phyloP scores from a whole-genome alignment of 768 basidiomycete species.

The Royoungia palumana region DNA sequence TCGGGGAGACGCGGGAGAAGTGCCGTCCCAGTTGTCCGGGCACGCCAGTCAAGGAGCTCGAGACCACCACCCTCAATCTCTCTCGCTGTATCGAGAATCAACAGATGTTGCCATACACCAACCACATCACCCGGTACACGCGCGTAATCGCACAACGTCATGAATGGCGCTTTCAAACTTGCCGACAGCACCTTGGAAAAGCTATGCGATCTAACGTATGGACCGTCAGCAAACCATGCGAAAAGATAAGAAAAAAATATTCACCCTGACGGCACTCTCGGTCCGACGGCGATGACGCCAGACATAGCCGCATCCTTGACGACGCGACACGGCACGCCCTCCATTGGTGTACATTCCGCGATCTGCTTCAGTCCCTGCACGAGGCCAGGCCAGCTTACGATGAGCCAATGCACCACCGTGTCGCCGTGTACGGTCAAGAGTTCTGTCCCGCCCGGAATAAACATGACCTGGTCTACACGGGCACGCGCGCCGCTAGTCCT shows the following conservation, averaged over 20 bases:
- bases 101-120: slow-evolving; percentile 22
- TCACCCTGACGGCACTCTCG: slow-evolving; percentile 10
- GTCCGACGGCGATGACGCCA: slow-evolving; percentile 20
- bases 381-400: slow-evolving; percentile 16
- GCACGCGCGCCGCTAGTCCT: background rate
- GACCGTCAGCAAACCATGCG: background rate
- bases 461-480: slow-evolving; percentile 26
- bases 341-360: slow-evolving; percentile 17
- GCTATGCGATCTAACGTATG: slow-evolving; percentile 3
- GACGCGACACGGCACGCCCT: slow-evolving; percentile 17
- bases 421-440: slow-evolving; percentile 27
- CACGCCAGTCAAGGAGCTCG: slow-evolving; percentile 30
- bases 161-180: slow-evolving; percentile 20
- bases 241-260: background rate
- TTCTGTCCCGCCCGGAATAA: slow-evolving; percentile 25
- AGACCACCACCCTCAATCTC: slow-evolving; percentile 18
- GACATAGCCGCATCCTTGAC: slow-evolving; percentile 17
- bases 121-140: slow-evolving; percentile 21
- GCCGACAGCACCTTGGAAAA: slow-evolving; percentile 21
- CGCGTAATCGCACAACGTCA: slow-evolving; percentile 20
- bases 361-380: slow-evolving; percentile 15
- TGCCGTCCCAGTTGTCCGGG: slow-evolving; percentile 20
- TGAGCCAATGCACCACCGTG: slow-evolving; percentile 22
- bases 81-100: slow-evolving; percentile 23
- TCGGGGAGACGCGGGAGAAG: slow-evolving; percentile 22